These are phyloP conservation scores for Cryphonectria parasitica DNA, from an alignment of 2,329 filamentous ascomycete species.

Conservation along the genomic window DNA sequence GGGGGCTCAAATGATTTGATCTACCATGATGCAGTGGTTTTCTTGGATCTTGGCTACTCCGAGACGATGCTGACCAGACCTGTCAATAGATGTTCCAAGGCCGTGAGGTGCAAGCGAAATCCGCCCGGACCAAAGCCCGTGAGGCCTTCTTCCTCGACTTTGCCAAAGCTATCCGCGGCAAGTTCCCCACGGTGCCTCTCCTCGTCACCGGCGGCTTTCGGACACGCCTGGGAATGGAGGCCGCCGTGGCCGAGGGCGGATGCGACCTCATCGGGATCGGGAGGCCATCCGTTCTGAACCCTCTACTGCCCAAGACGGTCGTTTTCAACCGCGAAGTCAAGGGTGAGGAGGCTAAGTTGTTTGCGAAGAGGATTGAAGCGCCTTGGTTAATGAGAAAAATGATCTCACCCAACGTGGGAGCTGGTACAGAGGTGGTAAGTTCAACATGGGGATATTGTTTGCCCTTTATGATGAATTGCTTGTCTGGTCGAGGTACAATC, in stretches of 20 bases:
- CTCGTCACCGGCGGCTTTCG: constrained; percentile 69
- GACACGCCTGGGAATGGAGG: constrained; percentile 47
- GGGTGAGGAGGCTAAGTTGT: constrained; percentile 41
- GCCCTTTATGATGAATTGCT: too few relatives aligned
- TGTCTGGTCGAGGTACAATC: too few relatives aligned
- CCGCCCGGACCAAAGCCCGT: constrained; percentile 53
- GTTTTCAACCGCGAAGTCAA: constrained; percentile 41
- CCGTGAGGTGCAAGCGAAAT: constrained; percentile 33
- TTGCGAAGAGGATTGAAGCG: constrained; percentile 33
- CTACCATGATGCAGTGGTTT: too few relatives aligned
- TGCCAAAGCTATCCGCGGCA: constrained; percentile 52
- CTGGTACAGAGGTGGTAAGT: constrained; percentile 34
- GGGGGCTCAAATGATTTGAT: too few relatives aligned
- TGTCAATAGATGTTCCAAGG: constrained; percentile 41
- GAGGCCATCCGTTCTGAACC: constrained; percentile 45
- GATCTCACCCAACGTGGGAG: constrained; percentile 33
- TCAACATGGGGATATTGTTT: background rate
- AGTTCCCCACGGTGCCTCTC: constrained; percentile 49
- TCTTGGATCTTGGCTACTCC: too few relatives aligned
- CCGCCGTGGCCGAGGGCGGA: constrained; percentile 41
- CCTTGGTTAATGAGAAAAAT: constrained; percentile 33
- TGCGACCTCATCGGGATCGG: constrained; percentile 49
- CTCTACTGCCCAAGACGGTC: constrained; percentile 41
- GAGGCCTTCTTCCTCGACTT: constrained; percentile 74
- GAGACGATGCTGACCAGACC: background rate